A percentile compares a stretch with the other conserved stretches of the same genome.
Evolutionary conservation across 164 flowering plant genomes (phyloP).

Genomic region (Stephania japonica): DNA sequence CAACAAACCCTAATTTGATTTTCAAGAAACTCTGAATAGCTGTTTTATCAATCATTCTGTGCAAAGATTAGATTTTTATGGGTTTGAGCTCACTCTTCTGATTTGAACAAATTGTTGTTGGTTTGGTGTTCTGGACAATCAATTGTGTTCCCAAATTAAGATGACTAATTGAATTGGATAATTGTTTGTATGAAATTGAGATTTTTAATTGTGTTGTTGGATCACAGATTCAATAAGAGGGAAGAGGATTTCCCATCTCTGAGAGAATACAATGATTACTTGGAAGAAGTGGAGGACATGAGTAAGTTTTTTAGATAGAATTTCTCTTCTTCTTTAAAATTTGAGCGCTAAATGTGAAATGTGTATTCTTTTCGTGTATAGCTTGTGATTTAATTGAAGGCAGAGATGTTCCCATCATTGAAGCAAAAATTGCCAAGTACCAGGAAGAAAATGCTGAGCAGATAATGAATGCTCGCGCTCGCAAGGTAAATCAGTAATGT

Average conservation of each 20-base stretch:
- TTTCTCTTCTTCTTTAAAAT: not conserved
- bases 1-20: not conserved
- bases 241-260: slow-evolving; percentile 88
- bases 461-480: slow-evolving; percentile 74
- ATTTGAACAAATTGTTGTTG: no score
- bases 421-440: slow-evolving; percentile 67
- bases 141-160: no score
- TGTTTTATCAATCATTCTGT: not conserved
- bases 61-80: not conserved
- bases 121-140: no score
- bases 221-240: slow-evolving; percentile 73
- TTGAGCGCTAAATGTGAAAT: not conserved
- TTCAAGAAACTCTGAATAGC: not conserved
- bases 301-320: slow-evolving; percentile 40
- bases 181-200: not conserved
- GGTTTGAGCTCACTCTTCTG: not conserved
- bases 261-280: slow-evolving; percentile 84
- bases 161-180: no score
- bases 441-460: slow-evolving; percentile 88
- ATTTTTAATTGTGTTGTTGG: not conserved
- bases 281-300: slow-evolving; percentile 98
- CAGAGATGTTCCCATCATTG: slow-evolving; percentile 64
- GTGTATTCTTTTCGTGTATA: slow-evolving; percentile 3
- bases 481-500: slow-evolving; percentile 46
- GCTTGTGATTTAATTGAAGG: slow-evolving; percentile 48